Base-by-base conservation (phyloP, 163 green algal species). In the Trebouxiophyceae sp. region DNA sequence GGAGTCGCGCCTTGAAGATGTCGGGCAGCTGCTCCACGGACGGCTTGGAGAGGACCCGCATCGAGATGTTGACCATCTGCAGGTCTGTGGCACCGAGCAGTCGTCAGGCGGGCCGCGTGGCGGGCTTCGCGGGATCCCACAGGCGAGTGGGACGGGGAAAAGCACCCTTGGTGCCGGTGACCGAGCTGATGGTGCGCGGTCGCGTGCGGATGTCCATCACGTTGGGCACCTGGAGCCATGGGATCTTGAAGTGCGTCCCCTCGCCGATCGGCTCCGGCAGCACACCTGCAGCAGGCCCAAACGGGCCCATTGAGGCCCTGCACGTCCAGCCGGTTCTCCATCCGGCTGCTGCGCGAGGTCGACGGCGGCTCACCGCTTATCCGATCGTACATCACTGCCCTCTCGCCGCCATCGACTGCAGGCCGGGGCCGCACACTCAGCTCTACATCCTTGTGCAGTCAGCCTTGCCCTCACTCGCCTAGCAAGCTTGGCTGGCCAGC, bases 51-150 rank as follows among this genome's bases (percentile, higher is more conserved):
- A 99, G 79, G 33, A 98, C 86, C 5, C 94, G 79, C 33, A 99
- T 76, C 24, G 85, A 95, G 81, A 98, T 93, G 85, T 98, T 98
- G 20, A 99, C 94, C 90, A 98, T 99, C 82, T 99, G 94, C 46
- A 99, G 80, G 79, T 99, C 93, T 96, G 87, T 65, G 54, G n/a
- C n/a, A n/a, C n/a, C n/a, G n/a, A n/a, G n/a, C n/a, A n/a, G n/a
- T n/a, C n/a, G n/a, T n/a, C n/a, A n/a, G n/a, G n/a, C n/a, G n/a
- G n/a, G n/a, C n/a, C n/a, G n/a, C n/a, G n/a, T n/a, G n/a, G n/a
- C n/a, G n/a, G n/a, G n/a, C n/a, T n/a, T n/a, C 8, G 39, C 39
- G 39, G 16, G 39, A 50, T 50, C 39, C 12, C 39, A 50, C 39
- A 50, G 16, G n/a, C n/a, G n/a, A n/a, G n/a, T n/a, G 16, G 16